Base-by-base conservation (phyloP, 768 basidiomycete genomes). In the Mycena capillaripes region DNA sequence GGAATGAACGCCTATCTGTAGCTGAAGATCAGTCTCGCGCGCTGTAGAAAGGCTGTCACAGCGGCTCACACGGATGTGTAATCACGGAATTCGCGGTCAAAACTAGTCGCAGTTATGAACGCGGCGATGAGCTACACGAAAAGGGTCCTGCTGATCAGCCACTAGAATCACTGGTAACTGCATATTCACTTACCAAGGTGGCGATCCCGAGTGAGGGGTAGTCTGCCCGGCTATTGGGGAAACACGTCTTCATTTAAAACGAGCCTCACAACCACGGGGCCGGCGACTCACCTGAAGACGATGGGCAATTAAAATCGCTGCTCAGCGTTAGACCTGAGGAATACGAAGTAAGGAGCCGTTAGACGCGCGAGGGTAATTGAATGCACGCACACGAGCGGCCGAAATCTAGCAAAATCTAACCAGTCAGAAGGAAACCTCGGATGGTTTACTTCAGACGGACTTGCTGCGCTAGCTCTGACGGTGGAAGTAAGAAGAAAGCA, bases 31-130 rank as follows among this genome's bases (percentile, higher is more conserved):
- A 64, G 52, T 2, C n/a, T 2, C n/a, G 16, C 27, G 40, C n/a
- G 40, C 17, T 16, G 38, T 14, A 17, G 42, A 40, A 64, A 29
- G 48, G 55, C 27, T 16, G 65, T 66, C 29, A 48, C 4, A 9
- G 6, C 14, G 17, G 30, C 56, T 67, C 66, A 58, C 66, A 58
- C 56, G 42, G 42, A 66, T 57, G 44, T 34, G 56, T 58, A 67
- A 67, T 58, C 55, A 66, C 52, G n/a, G n/a, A 10, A 56, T 27
- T 66, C 52, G 40, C 23, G 46, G 34, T 27, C 21, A 17, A 64
- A 53, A 64, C 30, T 32, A 14, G 23, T n/a, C 32, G 3, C 36
- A n/a, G 62, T 53, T 27, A 30, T 32, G 17, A 56, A 32, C 55
- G 17, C 32, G 30, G 30, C 19, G 32, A 56, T 19, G 50, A 53